Evolutionary conservation across 2,329 filamentous ascomycete genomes (phyloP), one percentile per base, ranked within the genome.

Genomic region (Scedosporium aurantiacum): DNA sequence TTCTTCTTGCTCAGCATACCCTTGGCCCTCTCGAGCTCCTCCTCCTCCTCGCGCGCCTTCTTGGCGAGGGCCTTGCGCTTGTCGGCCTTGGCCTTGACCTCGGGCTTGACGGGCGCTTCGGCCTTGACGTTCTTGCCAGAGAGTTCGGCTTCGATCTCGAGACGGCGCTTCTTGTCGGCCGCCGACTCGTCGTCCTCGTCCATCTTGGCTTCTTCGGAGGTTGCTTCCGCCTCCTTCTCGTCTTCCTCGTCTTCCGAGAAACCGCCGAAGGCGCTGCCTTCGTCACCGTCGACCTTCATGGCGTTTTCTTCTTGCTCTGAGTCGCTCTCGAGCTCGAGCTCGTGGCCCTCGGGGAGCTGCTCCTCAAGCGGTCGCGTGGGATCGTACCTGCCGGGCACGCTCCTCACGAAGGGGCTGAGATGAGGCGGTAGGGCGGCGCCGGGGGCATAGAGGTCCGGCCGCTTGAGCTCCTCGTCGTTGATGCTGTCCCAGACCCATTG

Each of bases 1-100:
- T 97, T 99, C 84, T 95, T 94, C 75, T 95, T 90, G 74, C 89
- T 90, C 80, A 97, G 87, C 94, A 99, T 99, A 78, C 95, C 94
- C 84, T 96, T 97, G 73, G 90, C 88, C 65, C 93, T 83, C 74
- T 96, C 91, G 63, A 95, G 75, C 69, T 97, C 92, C 74, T 97
- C 94, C 3, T 88, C 86, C 71, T 94, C 89, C 69, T 86, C 81
- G 63, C 85, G 83, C 41, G 85, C 83, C 75, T 89, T 87, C 78
- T 87, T 88, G 67, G 83, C 81, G 32, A 87, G 78, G 68, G 84
- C 84, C 70, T 89, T 88, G 66, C 80, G 83, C 16, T 84, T 86
- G 67, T 90, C 88, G 66, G 87, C 84, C 75, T 88, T 88, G 40
- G 80, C 78, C 74, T 85, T 84, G 63, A 77, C 78, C 62, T 63